phyloP scores from a whole-genome alignment of 2,329 filamentous ascomycete species.

The Sporothrix inflata region DNA sequence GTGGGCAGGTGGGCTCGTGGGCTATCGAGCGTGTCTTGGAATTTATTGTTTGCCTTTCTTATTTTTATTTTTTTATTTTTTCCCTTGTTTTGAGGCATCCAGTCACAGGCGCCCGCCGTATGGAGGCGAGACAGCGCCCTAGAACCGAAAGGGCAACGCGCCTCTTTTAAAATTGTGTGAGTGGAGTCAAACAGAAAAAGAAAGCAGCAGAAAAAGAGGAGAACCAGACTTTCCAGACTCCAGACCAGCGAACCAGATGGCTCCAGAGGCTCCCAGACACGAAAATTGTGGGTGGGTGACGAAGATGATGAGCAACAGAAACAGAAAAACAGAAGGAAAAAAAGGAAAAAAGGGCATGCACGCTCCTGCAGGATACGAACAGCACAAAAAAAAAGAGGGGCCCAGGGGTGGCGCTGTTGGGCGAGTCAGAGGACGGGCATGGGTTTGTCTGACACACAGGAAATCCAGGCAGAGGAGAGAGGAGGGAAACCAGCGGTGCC shows the following conservation, averaged over 20 bases:
- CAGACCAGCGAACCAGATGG: not conserved
- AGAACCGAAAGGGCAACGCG: conserved; percentile 17
- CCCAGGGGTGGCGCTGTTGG: conserved; percentile 15
- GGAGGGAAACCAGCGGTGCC: conserved; percentile 21
- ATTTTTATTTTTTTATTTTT: not conserved
- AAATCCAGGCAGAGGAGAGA: conserved; percentile 10
- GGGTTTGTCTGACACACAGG: conserved; percentile 33
- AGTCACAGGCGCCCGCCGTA: conserved; percentile 24
- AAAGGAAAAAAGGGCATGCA: not conserved
- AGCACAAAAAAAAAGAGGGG: conserved; percentile 10
- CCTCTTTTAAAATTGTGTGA: conserved; percentile 13
- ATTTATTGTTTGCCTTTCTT: not conserved
- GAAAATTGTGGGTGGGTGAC: conserved; percentile 21
- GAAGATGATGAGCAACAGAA: conserved; percentile 24
- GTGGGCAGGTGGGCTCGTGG: not conserved
- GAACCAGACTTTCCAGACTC: not conserved
- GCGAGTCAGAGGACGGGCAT: conserved; percentile 29
- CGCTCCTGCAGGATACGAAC: conserved; percentile 3
- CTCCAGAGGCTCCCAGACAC: too few relatives aligned
- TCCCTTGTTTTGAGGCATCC: conserved; percentile 24
- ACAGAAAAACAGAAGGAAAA: too few relatives aligned
- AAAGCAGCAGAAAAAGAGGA: not conserved
- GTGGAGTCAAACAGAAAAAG: not conserved
- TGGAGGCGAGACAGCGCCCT: conserved; percentile 21
- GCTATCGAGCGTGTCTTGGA: not conserved